Conservation (phyloP, 2,329 filamentous ascomycete genomes). For the Fusarium dimerum region DNA sequence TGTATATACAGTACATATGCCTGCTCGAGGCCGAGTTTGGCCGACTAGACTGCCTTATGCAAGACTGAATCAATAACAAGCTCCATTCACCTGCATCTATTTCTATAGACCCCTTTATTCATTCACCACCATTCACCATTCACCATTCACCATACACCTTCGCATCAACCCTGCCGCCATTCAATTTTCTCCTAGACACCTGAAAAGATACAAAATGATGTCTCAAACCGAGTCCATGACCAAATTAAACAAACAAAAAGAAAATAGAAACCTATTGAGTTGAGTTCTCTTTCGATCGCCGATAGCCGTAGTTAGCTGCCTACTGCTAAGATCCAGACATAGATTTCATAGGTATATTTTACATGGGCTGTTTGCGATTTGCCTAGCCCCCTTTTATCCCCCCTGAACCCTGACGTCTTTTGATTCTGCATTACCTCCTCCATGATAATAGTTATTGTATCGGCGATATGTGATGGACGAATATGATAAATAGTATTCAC, state of each 20-base stretch:
- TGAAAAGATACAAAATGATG: too few species aligned
- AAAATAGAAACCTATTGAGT: slow-evolving; percentile 26
- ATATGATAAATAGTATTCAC: slow-evolving; percentile 3
- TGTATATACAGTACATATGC: too few species aligned
- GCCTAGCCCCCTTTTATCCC: slow-evolving; percentile 20
- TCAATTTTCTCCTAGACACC: too few species aligned
- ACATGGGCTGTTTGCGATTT: slow-evolving; percentile 19
- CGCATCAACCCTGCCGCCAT: too few species aligned
- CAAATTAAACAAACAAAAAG: slow-evolving; percentile 2
- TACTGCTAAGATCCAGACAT: slow-evolving; percentile 25
- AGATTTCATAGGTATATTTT: slow-evolving; percentile 31
- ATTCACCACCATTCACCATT: too few species aligned
- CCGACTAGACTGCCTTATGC: too few species aligned
- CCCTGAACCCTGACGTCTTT: slow-evolving; percentile 2
- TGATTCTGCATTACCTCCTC: slow-evolving; percentile 20
- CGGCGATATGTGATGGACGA: neutral
- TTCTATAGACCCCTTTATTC: too few species aligned
- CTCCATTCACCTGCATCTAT: too few species aligned
- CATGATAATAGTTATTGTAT: neutral
- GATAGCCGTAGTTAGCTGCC: neutral
- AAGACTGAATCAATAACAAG: too few species aligned
- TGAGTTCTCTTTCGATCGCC: slow-evolving; percentile 23
- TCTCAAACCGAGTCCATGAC: too few species aligned
- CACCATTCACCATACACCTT: too few species aligned
- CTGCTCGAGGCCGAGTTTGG: too few species aligned